Percentiles rank a stretch among this genome's conserved stretches.
Evolutionary conservation across 2,329 filamentous ascomycete genomes (phyloP).

Genomic region (Fusarium napiforme): DNA sequence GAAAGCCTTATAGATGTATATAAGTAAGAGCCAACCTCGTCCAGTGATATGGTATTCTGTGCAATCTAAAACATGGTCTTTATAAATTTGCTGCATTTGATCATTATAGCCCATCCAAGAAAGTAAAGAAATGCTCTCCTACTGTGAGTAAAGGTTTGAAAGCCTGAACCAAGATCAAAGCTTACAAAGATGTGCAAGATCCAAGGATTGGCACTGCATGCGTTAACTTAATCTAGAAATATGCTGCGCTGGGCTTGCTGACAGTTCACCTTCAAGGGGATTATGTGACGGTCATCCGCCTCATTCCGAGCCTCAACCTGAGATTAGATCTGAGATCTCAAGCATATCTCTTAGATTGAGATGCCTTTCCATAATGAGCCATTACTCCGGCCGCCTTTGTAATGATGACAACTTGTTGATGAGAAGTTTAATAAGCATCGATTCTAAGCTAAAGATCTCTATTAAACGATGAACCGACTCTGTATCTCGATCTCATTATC

Average conservation of each 20-base stretch:
- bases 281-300: neutral
- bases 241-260: neutral
- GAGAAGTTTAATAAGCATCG: neutral
- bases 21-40: too few species aligned
- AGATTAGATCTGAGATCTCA: neutral
- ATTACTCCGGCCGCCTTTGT: neutral
- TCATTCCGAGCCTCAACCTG: too few species aligned
- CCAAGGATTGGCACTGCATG: neutral
- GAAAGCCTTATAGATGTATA: too few species aligned
- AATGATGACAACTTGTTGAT: neutral
- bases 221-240: neutral
- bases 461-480: neutral
- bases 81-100: neutral
- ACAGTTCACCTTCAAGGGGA: neutral
- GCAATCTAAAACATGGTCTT: accelerated
- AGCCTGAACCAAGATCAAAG: too few species aligned
- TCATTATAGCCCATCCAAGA: too few species aligned
- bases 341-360: too few species aligned
- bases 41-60: neutral
- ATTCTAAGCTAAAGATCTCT: neutral
- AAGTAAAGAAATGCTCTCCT: too few species aligned
- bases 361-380: too few species aligned
- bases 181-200: accelerated
- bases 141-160: neutral
- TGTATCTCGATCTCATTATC: neutral